Evolutionary conservation across 2,329 filamentous ascomycete species (phyloP), one percentile per base, ranked within the genome.

Genomic region (Phyllosticta citrichinensis): DNA sequence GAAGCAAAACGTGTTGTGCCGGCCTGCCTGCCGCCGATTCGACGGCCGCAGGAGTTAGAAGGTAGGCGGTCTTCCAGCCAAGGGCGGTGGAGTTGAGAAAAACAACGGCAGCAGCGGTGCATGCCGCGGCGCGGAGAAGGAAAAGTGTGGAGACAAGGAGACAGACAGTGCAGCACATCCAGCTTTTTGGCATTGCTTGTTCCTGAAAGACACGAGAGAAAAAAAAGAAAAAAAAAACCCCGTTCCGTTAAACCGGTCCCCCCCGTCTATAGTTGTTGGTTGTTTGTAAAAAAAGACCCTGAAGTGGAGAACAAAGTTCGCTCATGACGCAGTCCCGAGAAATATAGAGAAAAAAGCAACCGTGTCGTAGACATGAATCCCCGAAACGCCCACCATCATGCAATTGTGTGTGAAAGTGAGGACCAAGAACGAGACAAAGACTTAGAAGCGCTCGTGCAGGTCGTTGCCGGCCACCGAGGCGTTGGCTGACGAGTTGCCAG

Each of bases 401-500:
- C 60, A 61, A 52, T 47, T 35, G 54, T 55, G 52, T 20, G 57
- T 53, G 52, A 22, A 5, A 40, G 33, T 40, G 33, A 17, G 11
- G 33, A 40, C 14, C 33, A 40, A 40, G 22, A 40, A 12, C 33
- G 33, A 40, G 33, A 30, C 6, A 30, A 30, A 5, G 50, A 35
- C 50, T 57, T 63, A 75, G 57, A 66, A 70, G 60, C 73, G 73
- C 54, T 75, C 71, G 58, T 66, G 63, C 51, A 75, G 69, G 60
- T 75, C 73, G 64, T 75, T 74, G 57, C 89, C 89, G 24, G 88
- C 86, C 63, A 94, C 79, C 66, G 90, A 96, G 69, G 87, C 90
- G 54, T 83, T 85, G 52, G 88, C 83, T 53, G 89, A 94, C 62
- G 88, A 92, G 66, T 86, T 85, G 59, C 89, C 88, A 64, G 89